Evolutionary conservation across 2,329 filamentous ascomycete species (phyloP).

Genomic region (Colletotrichum destructivum): DNA sequence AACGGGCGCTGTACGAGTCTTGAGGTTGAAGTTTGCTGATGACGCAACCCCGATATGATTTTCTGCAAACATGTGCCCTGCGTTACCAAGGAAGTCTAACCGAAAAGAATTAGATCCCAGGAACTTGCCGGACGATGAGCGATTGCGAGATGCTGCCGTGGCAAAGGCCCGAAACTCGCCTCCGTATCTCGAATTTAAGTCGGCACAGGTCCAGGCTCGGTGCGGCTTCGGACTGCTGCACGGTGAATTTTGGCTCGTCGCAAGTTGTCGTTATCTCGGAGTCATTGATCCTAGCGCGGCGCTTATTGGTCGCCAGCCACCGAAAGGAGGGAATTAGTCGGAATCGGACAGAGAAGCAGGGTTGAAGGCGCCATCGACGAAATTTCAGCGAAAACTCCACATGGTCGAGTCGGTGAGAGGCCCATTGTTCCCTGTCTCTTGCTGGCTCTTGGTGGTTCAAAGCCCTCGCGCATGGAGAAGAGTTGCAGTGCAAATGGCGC

Average conservation of each 20-base stretch:
- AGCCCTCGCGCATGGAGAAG: conserved; percentile 25
- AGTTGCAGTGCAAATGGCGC: conserved; percentile 19
- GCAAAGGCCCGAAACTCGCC: conserved; percentile 22
- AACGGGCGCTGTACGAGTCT: background rate
- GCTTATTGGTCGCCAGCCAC: conserved; percentile 36
- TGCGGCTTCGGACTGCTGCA: conserved; percentile 35
- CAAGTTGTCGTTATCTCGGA: conserved; percentile 35
- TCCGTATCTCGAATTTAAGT: conserved; percentile 16
- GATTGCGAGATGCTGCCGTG: conserved; percentile 4
- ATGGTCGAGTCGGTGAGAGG: conserved; percentile 32
- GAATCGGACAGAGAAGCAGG: conserved; percentile 32
- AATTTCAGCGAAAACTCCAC: conserved; percentile 38
- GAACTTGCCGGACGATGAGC: background rate
- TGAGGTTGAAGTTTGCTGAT: conserved; percentile 14
- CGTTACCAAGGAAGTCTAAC: conserved; percentile 4
- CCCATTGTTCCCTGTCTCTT: conserved; percentile 15
- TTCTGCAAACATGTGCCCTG: conserved; percentile 10
- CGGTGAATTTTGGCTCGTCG: conserved; percentile 29
- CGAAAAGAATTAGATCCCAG: background rate
- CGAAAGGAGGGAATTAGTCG: conserved; percentile 18
- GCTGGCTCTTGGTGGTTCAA: conserved; percentile 7
- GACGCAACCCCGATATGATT: conserved; percentile 8
- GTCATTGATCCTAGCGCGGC: conserved; percentile 10
- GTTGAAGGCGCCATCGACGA: conserved; percentile 37
- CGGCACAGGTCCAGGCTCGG: conserved; percentile 29